Percentiles rank a stretch among this genome's conserved stretches.
Evolutionary conservation across 108 stramenopile species (phyloP).

Genomic region (Nitzschia sp.): DNA sequence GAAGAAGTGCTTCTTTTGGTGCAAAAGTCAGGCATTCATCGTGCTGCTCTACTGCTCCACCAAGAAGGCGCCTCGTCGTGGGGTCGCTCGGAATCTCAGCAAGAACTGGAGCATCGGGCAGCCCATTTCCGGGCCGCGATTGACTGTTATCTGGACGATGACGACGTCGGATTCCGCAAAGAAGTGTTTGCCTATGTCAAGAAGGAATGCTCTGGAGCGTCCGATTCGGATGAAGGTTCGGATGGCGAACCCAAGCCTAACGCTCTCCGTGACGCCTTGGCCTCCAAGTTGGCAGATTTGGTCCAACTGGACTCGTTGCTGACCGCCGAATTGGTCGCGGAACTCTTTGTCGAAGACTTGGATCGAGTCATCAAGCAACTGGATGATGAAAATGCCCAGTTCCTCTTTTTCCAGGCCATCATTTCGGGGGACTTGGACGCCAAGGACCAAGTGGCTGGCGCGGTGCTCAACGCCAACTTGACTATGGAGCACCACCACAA

Average conservation of each 20-base stretch:
- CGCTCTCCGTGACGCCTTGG: constrained; percentile 34
- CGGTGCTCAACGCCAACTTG: constrained; percentile 64
- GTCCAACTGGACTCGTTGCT: constrained; percentile 58
- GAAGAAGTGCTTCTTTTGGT: constrained; percentile 60
- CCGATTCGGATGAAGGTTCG: constrained; percentile 10
- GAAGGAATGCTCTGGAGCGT: constrained; percentile 62
- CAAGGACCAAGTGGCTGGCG: constrained; percentile 60
- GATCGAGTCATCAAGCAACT: constrained; percentile 57
- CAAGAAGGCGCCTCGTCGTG: constrained; percentile 56
- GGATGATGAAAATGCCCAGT: constrained; percentile 44
- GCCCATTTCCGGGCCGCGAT: constrained; percentile 69
- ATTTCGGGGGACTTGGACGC: constrained; percentile 64
- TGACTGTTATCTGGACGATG: constrained; percentile 77
- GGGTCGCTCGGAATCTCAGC: constrained; percentile 19
- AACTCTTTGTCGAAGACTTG: constrained; percentile 78
- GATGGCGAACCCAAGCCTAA: constrained; percentile 12
- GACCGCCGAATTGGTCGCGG: constrained; percentile 63
- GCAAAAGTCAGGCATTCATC: constrained; percentile 55
- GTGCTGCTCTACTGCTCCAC: constrained; percentile 73
- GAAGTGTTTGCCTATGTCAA: constrained; percentile 75
- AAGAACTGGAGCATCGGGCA: constrained; percentile 35
- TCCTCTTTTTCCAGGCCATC: constrained; percentile 63
- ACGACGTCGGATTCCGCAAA: constrained; percentile 52
- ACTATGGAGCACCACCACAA: constrained; percentile 65
- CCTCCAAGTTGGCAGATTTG: constrained; percentile 52